Percentiles rank a stretch among this genome's conserved stretches.
These are phyloP conservation scores for Globisporangium megalacanthum DNA, from an alignment of 352 stramenopile genomes.

Conservation along the genomic window DNA sequence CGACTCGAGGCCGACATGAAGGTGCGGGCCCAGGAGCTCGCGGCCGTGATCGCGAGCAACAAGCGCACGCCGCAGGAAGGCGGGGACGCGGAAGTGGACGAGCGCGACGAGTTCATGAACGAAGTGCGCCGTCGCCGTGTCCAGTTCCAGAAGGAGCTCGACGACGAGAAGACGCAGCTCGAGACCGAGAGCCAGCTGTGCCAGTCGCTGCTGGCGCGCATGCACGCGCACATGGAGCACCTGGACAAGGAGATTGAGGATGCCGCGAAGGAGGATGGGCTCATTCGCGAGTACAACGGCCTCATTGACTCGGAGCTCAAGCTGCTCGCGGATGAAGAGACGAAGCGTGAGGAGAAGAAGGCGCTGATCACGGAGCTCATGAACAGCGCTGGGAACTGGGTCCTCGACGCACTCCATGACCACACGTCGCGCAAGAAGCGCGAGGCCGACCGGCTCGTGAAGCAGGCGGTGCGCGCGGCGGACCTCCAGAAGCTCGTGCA, in stretches of 20 bases:
- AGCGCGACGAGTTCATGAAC: slow-evolving; percentile 88
- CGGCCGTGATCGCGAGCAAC: slow-evolving; percentile 79
- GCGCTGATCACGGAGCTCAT: slow-evolving; percentile 77
- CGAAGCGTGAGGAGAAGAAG: slow-evolving; percentile 88
- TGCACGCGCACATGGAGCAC: slow-evolving; percentile 80
- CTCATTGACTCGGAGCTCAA: slow-evolving; percentile 74
- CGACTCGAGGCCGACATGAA: slow-evolving; percentile 84
- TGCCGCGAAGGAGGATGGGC: slow-evolving; percentile 54
- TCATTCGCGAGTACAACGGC: slow-evolving; percentile 72
- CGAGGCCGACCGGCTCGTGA: slow-evolving; percentile 79
- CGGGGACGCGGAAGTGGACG: slow-evolving; percentile 62
- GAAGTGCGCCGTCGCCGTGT: slow-evolving; percentile 67
- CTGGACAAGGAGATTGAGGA: slow-evolving; percentile 76
- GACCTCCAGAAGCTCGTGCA: slow-evolving; percentile 85
- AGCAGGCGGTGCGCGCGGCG: slow-evolving; percentile 74
- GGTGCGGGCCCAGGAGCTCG: slow-evolving; percentile 66
- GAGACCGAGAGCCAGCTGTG: slow-evolving; percentile 76
- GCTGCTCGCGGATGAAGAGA: slow-evolving; percentile 69
- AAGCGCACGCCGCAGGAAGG: slow-evolving; percentile 77
- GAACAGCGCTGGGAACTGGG: slow-evolving; percentile 86
- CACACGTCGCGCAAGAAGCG: slow-evolving; percentile 87
- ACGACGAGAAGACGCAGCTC: slow-evolving; percentile 69
- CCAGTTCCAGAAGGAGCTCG: slow-evolving; percentile 83
- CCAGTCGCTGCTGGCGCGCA: slow-evolving; percentile 70
- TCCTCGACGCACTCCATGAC: slow-evolving; percentile 73